Evolutionary conservation across 805 yeast species (phyloP).

Genomic region (Candida yuanshanica): DNA sequence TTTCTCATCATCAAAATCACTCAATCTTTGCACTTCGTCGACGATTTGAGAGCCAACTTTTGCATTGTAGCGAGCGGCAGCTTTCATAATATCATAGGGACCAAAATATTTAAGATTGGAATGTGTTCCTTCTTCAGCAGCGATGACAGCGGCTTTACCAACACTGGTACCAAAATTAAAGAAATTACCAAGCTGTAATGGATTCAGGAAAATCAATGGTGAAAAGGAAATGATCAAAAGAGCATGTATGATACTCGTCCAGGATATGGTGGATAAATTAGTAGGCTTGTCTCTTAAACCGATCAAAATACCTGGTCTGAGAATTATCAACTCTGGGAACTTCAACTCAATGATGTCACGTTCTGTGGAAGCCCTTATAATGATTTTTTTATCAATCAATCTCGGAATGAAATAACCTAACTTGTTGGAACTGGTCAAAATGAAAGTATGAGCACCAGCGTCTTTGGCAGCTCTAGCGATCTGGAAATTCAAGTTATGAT

Average conservation of each 20-base stretch:
- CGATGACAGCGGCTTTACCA: conserved; percentile 10
- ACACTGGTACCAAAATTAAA: conserved; percentile 12
- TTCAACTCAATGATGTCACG: conserved; percentile 6
- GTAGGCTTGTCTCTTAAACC: conserved; percentile 12
- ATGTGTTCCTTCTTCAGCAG: conserved; percentile 1
- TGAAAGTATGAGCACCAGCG: conserved; percentile 8
- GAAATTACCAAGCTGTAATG: conserved; percentile 3
- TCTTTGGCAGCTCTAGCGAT: conserved; percentile 10
- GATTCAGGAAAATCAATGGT: conserved; percentile 6
- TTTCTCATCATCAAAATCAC: not conserved
- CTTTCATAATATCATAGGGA: conserved; percentile 6
- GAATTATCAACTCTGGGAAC: conserved; percentile 6
- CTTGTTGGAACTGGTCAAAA: conserved; percentile 7
- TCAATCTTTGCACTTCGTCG: not conserved
- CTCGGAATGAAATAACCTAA: conserved; percentile 8
- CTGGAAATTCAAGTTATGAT: conserved; percentile 12
- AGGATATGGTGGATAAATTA: conserved; percentile 6
- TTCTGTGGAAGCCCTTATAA: conserved; percentile 10
- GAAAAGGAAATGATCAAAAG: not conserved
- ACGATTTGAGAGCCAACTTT: not conserved
- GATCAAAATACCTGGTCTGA: conserved; percentile 14
- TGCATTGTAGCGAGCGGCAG: conserved; percentile 6
- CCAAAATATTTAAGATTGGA: conserved; percentile 3
- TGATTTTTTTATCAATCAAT: conserved; percentile 4
- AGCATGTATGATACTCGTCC: conserved; percentile 11